Conservation (phyloP, 345 rosid species). For the Cardamine resedifolia region DNA sequence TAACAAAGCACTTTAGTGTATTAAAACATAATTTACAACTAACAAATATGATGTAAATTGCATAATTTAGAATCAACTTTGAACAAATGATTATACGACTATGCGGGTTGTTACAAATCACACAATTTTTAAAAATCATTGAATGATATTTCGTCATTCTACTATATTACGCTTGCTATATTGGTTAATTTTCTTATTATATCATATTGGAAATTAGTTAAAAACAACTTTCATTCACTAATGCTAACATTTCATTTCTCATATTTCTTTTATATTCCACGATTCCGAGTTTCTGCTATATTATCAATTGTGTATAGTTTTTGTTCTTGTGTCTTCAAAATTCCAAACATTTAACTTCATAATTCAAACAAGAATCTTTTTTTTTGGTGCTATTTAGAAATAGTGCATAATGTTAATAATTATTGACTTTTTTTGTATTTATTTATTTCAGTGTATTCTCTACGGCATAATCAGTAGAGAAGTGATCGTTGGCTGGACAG, state of each 20-base stretch:
- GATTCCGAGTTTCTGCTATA: neutral
- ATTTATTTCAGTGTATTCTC: constrained; percentile 3
- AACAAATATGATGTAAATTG: neutral
- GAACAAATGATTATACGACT: neutral
- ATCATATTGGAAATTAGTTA: neutral
- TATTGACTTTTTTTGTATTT: neutral
- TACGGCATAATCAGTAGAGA: constrained; percentile 27
- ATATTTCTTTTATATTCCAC: neutral
- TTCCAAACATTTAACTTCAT: neutral
- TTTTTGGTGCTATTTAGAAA: neutral
- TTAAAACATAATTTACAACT: neutral
- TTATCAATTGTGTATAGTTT: neutral
- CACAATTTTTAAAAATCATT: too few relatives aligned
- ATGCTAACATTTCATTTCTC: neutral
- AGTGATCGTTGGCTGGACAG: constrained; percentile 43
- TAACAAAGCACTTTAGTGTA: neutral
- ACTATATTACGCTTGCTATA: neutral
- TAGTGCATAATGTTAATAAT: neutral
- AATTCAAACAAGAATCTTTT: neutral
- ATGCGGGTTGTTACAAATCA: neutral
- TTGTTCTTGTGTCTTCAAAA: neutral
- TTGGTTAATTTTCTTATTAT: neutral
- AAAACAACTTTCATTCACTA: neutral
- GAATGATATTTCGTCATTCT: too few relatives aligned
- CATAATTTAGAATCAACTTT: neutral